phyloP scores from a whole-genome alignment of 202 grass and related monocot species.

The Schoenoplectus triqueter region DNA sequence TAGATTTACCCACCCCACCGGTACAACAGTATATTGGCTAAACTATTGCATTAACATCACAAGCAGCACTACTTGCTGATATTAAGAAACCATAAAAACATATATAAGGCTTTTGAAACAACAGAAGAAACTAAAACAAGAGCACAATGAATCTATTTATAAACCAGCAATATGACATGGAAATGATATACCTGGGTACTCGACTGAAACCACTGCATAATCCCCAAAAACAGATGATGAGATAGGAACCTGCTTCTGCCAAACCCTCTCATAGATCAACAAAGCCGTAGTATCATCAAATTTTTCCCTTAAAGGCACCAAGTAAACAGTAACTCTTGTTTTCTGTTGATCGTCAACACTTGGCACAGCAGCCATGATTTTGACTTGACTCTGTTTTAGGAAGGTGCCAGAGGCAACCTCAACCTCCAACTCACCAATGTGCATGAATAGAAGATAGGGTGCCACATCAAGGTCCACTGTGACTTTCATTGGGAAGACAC shows the following conservation, averaged over 20 bases:
- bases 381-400: slow-evolving; percentile 96
- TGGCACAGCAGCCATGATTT: slow-evolving; percentile 90
- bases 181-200: slow-evolving; percentile 77
- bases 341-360: slow-evolving; percentile 73
- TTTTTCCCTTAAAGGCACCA: slow-evolving; percentile 89
- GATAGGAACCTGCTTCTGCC: slow-evolving; percentile 73
- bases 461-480: slow-evolving; percentile 72
- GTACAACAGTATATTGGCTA: background rate
- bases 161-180: slow-evolving; percentile 14
- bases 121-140: slow-evolving; percentile 27
- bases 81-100: background rate
- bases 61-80: background rate
- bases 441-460: slow-evolving; percentile 78
- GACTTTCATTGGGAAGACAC: slow-evolving; percentile 78
- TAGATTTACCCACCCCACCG: background rate
- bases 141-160: background rate
- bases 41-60: background rate
- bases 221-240: slow-evolving; percentile 81
- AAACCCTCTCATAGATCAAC: slow-evolving; percentile 83
- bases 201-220: slow-evolving; percentile 72
- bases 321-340: slow-evolving; percentile 81
- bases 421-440: slow-evolving; percentile 76
- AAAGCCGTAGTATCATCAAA: slow-evolving; percentile 76
- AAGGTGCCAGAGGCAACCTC: slow-evolving; percentile 91
- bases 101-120: slow-evolving; percentile 5